phyloP scores from a whole-genome alignment of 306 rosid genomes.

The Ammopiptanthus mongolicus region DNA sequence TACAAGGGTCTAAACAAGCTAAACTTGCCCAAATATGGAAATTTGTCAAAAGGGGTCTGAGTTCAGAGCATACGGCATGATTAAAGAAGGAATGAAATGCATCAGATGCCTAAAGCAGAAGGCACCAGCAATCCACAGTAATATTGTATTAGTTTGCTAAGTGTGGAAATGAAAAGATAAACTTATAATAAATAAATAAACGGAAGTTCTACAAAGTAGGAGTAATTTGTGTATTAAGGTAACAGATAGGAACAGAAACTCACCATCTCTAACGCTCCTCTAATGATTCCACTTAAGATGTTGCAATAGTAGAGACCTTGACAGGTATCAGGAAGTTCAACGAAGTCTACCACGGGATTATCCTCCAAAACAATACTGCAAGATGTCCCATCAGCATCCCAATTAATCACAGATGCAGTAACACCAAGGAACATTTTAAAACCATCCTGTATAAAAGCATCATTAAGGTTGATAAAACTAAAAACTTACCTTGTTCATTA shows the following conservation, averaged over 20 bases:
- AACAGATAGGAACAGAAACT: slow-evolving; percentile 24
- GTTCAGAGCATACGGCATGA: background rate
- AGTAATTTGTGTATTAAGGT: background rate
- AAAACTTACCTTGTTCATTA: background rate
- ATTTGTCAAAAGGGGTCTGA: background rate
- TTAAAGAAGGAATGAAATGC: background rate
- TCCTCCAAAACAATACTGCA: slow-evolving; percentile 94
- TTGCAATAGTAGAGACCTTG: slow-evolving; percentile 96
- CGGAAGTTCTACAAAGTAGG: background rate
- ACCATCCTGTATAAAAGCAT: slow-evolving; percentile 59
- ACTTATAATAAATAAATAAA: background rate
- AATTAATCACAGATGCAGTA: slow-evolving; percentile 80
- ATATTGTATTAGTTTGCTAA: background rate
- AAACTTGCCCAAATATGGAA: background rate
- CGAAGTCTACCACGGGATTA: slow-evolving; percentile 93
- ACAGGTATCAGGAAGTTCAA: slow-evolving; percentile 92
- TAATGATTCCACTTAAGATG: slow-evolving; percentile 80
- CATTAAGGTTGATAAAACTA: slow-evolving; percentile 5
- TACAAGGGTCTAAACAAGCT: background rate
- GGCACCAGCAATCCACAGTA: background rate
- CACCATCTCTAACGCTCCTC: slow-evolving; percentile 98
- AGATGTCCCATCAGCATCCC: slow-evolving; percentile 94
- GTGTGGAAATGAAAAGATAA: background rate
- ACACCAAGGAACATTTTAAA: slow-evolving; percentile 95
- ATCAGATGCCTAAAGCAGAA: background rate